Evolutionary conservation across 78 protist genomes (phyloP).

Genomic region (Tieghemostelium lacteum): DNA sequence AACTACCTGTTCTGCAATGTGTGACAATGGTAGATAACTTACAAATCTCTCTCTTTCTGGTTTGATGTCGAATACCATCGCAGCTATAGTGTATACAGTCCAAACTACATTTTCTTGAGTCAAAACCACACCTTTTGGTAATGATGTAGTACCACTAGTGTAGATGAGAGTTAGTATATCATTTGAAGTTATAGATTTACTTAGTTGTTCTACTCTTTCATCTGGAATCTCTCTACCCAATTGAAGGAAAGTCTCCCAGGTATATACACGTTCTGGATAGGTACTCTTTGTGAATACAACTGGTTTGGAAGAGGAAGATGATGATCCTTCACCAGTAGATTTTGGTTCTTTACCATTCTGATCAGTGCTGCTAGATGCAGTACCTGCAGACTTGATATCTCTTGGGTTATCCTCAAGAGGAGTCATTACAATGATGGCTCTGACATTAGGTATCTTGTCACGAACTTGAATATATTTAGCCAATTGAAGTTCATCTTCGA

Average conservation of each 20-base stretch:
- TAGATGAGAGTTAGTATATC: constrained; percentile 74
- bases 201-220: constrained; percentile 11
- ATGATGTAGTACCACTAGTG: constrained; percentile 89
- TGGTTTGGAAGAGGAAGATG: too few relatives aligned
- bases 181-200: constrained; percentile 23
- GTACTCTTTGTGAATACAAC: not conserved
- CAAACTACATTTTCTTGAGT: constrained; percentile 82
- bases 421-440: constrained; percentile 38
- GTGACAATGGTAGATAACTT: constrained; percentile 90
- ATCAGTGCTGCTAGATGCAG: not conserved
- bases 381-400: not conserved
- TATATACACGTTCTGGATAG: constrained; percentile 8
- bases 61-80: not conserved
- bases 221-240: constrained; percentile 37
- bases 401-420: too few relatives aligned
- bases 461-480: constrained; percentile 34
- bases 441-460: constrained; percentile 21
- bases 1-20: constrained; percentile 91
- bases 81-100: constrained; percentile 34
- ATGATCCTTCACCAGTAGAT: not conserved
- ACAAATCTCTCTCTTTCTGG: constrained; percentile 56
- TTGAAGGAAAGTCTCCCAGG: constrained; percentile 63
- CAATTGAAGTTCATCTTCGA: constrained; percentile 69
- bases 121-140: constrained; percentile 89
- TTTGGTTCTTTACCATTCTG: not conserved